Conservation (phyloP, 805 yeast species). For the Saturnispora zaruensis region DNA sequence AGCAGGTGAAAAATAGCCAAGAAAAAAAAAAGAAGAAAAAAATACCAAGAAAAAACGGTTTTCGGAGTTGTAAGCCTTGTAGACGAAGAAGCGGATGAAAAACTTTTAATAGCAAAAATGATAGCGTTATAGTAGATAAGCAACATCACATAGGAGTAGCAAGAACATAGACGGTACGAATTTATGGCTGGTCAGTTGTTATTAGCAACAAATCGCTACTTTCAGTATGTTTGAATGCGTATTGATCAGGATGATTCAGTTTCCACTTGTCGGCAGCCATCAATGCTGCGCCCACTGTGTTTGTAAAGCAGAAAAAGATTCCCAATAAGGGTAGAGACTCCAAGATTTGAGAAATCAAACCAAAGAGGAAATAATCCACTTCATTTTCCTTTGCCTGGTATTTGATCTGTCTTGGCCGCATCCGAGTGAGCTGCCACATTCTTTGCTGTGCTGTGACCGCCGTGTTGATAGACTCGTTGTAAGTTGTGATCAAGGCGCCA, state of each 20-base stretch:
- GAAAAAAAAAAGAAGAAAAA: not conserved
- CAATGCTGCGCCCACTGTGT: slow-evolving; percentile 55
- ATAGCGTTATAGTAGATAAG: not conserved
- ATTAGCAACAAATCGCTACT: not conserved
- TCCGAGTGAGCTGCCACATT: slow-evolving; percentile 18
- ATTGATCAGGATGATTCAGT: not conserved
- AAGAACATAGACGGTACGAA: not conserved
- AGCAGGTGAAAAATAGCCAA: not conserved
- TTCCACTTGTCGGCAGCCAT: slow-evolving; percentile 37
- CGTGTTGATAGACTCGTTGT: slow-evolving; percentile 16
- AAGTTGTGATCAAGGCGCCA: slow-evolving; percentile 17
- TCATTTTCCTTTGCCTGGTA: slow-evolving; percentile 24
- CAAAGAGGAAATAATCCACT: slow-evolving; percentile 41
- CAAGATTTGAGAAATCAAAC: slow-evolving; percentile 40
- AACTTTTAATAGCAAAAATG: not conserved
- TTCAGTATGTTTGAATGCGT: not conserved
- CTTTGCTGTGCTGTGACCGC: slow-evolving; percentile 17
- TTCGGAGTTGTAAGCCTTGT: not conserved
- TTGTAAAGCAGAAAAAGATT: slow-evolving; percentile 48
- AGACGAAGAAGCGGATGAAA: not conserved
- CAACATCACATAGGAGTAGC: not conserved
- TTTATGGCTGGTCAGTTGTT: not conserved
- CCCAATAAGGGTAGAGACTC: slow-evolving; percentile 39
- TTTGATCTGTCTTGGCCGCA: slow-evolving; percentile 22
- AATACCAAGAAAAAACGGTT: not conserved